Percentiles rank a stretch among this genome's conserved stretches.
Evolutionary conservation across 768 basidiomycete genomes (phyloP).

Genomic region (Mycena capillaripes): DNA sequence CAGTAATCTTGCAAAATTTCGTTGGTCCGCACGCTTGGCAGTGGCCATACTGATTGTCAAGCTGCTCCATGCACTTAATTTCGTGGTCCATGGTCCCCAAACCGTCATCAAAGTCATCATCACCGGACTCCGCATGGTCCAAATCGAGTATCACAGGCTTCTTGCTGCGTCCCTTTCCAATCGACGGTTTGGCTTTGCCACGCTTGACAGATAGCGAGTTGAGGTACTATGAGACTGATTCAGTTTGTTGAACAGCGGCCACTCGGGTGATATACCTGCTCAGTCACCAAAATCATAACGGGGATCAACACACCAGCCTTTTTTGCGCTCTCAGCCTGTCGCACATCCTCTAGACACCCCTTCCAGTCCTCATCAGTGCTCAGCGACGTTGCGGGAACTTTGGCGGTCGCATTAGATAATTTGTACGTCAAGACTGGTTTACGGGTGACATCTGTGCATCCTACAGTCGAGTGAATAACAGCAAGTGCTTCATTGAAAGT

Average conservation of each 20-base stretch:
- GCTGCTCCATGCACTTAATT: not conserved
- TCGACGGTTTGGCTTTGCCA: not conserved
- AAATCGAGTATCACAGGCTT: slow-evolving; percentile 5
- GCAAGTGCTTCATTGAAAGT: slow-evolving; percentile 4
- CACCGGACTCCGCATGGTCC: slow-evolving; percentile 5
- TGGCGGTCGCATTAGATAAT: not conserved
- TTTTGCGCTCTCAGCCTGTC: not conserved
- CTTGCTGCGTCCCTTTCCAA: not conserved
- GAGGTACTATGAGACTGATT: not conserved
- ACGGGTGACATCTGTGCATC: not conserved
- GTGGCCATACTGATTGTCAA: not conserved
- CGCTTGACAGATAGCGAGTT: not conserved
- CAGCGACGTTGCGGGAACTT: not conserved
- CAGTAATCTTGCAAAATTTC: slow-evolving; percentile 21
- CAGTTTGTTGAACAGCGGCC: not conserved
- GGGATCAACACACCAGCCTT: not conserved
- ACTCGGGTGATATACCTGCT: not conserved
- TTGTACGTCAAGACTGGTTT: slow-evolving; percentile 7
- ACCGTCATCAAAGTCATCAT: slow-evolving; percentile 17
- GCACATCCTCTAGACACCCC: not conserved
- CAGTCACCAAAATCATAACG: not conserved
- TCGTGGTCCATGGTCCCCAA: not conserved
- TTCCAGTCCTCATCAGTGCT: not conserved
- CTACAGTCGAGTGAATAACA: not conserved
- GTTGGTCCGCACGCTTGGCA: slow-evolving; percentile 4